Conservation (phyloP, 371 early-diverging fungal genomes). For the Fennellomyces sp. region DNA sequence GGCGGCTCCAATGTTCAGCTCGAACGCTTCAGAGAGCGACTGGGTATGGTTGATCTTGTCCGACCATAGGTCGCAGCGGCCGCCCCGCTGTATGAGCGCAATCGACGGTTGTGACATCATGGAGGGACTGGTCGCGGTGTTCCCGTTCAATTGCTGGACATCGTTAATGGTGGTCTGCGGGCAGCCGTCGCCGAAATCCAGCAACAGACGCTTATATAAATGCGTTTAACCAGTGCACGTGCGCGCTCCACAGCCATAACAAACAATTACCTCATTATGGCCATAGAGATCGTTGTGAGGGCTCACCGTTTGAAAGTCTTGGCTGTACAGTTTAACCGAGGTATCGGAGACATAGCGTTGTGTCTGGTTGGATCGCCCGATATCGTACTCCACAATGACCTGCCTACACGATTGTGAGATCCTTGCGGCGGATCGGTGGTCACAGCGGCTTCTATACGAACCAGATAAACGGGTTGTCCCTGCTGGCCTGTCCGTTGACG, state of each 20-base stretch:
- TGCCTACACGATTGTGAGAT: background rate
- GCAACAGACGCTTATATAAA: constrained; percentile 11
- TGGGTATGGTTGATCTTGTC: constrained; percentile 35
- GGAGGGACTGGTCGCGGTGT: constrained; percentile 10
- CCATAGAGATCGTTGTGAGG: constrained; percentile 29
- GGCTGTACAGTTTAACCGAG: constrained; percentile 33
- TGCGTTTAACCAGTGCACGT: background rate
- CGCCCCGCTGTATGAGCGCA: constrained; percentile 35
- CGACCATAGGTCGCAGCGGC: constrained; percentile 25
- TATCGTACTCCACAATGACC: constrained; percentile 12
- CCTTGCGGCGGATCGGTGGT: background rate
- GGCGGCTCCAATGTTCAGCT: constrained; percentile 27
- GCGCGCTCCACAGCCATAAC: background rate
- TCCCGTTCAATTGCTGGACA: constrained; percentile 10
- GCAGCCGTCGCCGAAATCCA: constrained; percentile 20
- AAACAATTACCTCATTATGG: constrained; percentile 26
- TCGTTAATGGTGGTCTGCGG: constrained; percentile 7
- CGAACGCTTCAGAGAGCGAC: constrained; percentile 17
- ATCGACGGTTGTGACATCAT: constrained; percentile 22
- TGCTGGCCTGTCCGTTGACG: constrained; percentile 4
- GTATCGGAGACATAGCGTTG: constrained; percentile 7
- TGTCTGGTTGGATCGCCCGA: constrained; percentile 7
- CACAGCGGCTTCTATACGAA: background rate
- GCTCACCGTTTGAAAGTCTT: constrained; percentile 43
- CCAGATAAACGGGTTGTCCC: constrained; percentile 13